phyloP scores from a whole-genome alignment of 257 asterid genomes.

The Solanum piurae region DNA sequence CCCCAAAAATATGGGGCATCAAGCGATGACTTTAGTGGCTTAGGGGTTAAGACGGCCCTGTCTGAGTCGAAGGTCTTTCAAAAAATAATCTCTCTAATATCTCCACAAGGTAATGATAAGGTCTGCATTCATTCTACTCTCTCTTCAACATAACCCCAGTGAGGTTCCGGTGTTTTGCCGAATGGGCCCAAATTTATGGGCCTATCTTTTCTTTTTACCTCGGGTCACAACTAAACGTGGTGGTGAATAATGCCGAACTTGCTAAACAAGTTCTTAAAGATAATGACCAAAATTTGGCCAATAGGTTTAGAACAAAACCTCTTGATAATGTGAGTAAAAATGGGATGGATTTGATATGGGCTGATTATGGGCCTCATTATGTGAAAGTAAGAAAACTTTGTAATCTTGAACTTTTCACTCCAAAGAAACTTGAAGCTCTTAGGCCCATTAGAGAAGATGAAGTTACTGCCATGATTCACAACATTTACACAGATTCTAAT shows the following conservation, averaged over 20 bases:
- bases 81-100: no score
- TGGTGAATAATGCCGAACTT: conserved; percentile 15
- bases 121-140: no score
- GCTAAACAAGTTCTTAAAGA: conserved; percentile 27
- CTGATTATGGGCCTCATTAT: conserved; percentile 82
- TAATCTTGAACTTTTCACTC: conserved; percentile 66
- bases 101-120: no score
- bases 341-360: conserved; percentile 80
- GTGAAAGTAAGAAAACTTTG: conserved; percentile 80
- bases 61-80: no score
- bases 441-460: conserved; percentile 79
- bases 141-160: conserved; percentile 13
- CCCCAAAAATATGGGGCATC: background rate
- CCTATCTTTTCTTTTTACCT: conserved; percentile 24
- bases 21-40: no score
- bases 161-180: conserved; percentile 19
- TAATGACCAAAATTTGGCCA: conserved; percentile 25
- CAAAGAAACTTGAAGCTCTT: conserved; percentile 54
- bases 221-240: conserved; percentile 21
- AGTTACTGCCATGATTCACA: conserved; percentile 63
- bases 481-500: conserved; percentile 39
- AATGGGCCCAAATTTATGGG: conserved; percentile 21
- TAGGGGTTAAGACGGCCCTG: no score
- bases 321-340: conserved; percentile 45
- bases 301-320: conserved; percentile 13